phyloP scores from a whole-genome alignment of 768 basidiomycete genomes.

The Kondoa malvinella region DNA sequence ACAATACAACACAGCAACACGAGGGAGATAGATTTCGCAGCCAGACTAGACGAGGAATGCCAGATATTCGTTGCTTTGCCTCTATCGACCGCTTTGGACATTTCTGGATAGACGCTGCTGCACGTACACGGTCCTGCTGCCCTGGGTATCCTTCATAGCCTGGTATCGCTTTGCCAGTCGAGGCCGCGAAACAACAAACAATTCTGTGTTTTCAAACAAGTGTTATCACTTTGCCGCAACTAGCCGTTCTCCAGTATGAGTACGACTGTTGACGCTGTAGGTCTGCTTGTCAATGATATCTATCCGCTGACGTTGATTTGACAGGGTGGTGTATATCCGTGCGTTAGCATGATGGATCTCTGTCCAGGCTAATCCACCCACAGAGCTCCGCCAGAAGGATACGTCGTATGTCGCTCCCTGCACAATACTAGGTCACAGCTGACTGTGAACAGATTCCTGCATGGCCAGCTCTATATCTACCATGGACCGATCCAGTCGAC shows the following conservation, averaged over 20 bases:
- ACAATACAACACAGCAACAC: too few species aligned
- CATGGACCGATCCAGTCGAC: neutral
- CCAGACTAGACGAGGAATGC: too few species aligned
- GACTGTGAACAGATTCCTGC: neutral
- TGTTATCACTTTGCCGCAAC: too few species aligned
- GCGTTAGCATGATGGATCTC: neutral
- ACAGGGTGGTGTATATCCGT: neutral
- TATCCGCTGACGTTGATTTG: neutral
- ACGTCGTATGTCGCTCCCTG: neutral
- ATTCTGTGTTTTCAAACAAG: too few species aligned
- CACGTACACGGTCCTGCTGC: too few species aligned
- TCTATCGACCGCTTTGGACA: too few species aligned
- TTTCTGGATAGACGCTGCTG: too few species aligned
- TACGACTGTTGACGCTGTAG: neutral
- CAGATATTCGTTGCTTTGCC: too few species aligned
- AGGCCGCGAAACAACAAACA: too few species aligned
- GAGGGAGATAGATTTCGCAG: too few species aligned
- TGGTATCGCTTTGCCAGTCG: too few species aligned
- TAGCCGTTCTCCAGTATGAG: neutral
- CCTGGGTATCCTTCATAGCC: too few species aligned
- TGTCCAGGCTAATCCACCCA: neutral
- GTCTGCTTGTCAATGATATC: neutral
- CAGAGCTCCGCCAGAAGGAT: constrained; percentile 3
- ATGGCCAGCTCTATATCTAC: constrained; percentile 4
- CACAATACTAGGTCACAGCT: neutral